These are phyloP conservation scores for Aspergillus olivimuriae DNA, from an alignment of 495 filamentous ascomycete species.

Conservation along the genomic window DNA sequence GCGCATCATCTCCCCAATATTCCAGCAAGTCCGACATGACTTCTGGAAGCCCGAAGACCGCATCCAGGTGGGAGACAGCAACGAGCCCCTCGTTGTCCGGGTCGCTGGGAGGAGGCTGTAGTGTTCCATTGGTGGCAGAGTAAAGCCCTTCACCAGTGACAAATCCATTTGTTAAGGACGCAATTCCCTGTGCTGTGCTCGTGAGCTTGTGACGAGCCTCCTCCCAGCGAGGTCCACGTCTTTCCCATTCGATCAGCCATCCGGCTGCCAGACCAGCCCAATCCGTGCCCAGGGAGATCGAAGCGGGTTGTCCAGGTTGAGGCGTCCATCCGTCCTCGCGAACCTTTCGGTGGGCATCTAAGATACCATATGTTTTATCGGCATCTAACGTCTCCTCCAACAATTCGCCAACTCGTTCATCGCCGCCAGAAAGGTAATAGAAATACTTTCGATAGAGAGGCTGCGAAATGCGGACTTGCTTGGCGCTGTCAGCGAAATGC, in stretches of 20 bases:
- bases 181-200: slow-evolving; percentile 33
- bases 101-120: slow-evolving; percentile 35
- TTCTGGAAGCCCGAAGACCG: slow-evolving; percentile 42
- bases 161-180: slow-evolving; percentile 38
- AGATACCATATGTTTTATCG: slow-evolving; percentile 33
- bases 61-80: slow-evolving; percentile 35
- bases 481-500: slow-evolving; percentile 44
- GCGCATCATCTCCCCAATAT: slow-evolving; percentile 18
- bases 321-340: slow-evolving; percentile 35
- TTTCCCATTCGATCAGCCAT: slow-evolving; percentile 44
- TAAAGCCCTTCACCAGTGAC: slow-evolving; percentile 41
- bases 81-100: slow-evolving; percentile 33
- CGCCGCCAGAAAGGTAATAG: slow-evolving; percentile 40
- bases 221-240: slow-evolving; percentile 36
- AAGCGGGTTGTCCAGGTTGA: slow-evolving; percentile 29
- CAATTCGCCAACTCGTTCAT: slow-evolving; percentile 39
- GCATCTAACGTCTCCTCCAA: slow-evolving; percentile 33
- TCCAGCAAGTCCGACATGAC: slow-evolving; percentile 34
- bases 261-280: slow-evolving; percentile 41
- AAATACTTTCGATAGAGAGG: slow-evolving; percentile 33
- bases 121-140: slow-evolving; percentile 28
- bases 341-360: slow-evolving; percentile 44
- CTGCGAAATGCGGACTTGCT: slow-evolving; percentile 39
- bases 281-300: slow-evolving; percentile 40
- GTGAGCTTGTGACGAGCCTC: slow-evolving; percentile 31